phyloP scores from a whole-genome alignment of 2,329 filamentous ascomycete genomes.

The Thelonectria blattea region DNA sequence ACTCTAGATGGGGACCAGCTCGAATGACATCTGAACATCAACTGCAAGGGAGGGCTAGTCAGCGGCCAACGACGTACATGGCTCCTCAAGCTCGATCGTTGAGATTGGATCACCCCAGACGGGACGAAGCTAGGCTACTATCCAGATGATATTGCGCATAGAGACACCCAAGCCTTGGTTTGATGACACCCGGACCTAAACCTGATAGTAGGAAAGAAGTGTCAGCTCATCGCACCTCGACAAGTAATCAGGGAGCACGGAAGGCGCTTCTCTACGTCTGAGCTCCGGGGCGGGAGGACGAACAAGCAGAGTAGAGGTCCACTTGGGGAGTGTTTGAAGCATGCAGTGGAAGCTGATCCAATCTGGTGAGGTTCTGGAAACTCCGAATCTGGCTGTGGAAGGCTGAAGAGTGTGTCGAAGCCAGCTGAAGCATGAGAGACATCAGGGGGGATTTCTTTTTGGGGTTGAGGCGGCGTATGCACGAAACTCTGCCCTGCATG shows the following conservation, averaged over 20 bases:
- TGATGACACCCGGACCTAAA: slow-evolving; percentile 32
- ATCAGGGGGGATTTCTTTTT: slow-evolving; percentile 45
- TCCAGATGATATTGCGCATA: slow-evolving; percentile 25
- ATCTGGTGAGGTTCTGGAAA: slow-evolving; percentile 37
- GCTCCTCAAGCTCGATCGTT: slow-evolving; percentile 20
- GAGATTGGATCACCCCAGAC: slow-evolving; percentile 24
- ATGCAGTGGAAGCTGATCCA: slow-evolving; percentile 34
- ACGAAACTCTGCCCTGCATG: slow-evolving; percentile 41
- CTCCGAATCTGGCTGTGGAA: slow-evolving; percentile 38
- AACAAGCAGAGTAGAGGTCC: slow-evolving; percentile 28
- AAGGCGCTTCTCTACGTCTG: slow-evolving; percentile 13
- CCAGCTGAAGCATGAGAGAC: slow-evolving; percentile 37
- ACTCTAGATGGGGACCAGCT: neutral
- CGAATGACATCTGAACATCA: neutral
- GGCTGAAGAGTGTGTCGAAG: slow-evolving; percentile 33
- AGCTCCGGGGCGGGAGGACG: slow-evolving; percentile 27
- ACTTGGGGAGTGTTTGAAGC: slow-evolving; percentile 29
- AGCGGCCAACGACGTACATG: slow-evolving; percentile 23
- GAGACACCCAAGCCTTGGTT: slow-evolving; percentile 20
- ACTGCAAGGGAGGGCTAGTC: slow-evolving; percentile 9
- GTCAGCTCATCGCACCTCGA: slow-evolving; percentile 28
- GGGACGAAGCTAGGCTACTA: slow-evolving; percentile 25
- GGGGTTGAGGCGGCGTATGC: slow-evolving; percentile 41
- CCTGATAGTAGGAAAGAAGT: slow-evolving; percentile 24
- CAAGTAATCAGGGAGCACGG: slow-evolving; percentile 17